Evolutionary conservation across 495 filamentous ascomycete genomes (phyloP).

Genomic region (Rhypophila decipiens): DNA sequence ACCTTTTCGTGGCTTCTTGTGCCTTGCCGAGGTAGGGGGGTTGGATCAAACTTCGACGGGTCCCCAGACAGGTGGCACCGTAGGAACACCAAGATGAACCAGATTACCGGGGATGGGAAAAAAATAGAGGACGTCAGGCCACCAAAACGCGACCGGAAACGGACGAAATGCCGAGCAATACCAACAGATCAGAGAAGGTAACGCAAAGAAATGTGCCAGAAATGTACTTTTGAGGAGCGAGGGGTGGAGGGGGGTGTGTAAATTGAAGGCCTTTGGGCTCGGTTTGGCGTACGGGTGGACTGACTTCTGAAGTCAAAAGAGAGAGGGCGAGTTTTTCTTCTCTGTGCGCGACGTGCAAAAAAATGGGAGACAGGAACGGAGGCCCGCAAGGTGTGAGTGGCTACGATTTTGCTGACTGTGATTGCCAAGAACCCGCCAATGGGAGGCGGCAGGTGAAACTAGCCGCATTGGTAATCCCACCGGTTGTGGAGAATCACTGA

Average conservation of each 20-base stretch:
- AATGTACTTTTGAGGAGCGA: background rate
- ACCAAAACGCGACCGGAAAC: background rate
- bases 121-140: background rate
- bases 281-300: too few species aligned
- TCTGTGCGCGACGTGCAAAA: slow-evolving; percentile 19
- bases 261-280: background rate
- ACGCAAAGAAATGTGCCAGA: background rate
- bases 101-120: slow-evolving; percentile 5
- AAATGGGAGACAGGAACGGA: slow-evolving; percentile 13
- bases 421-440: background rate
- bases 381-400: slow-evolving; percentile 11
- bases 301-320: too few species aligned
- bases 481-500: too few species aligned
- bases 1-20: background rate
- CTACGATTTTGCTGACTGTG: slow-evolving; percentile 4
- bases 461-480: background rate
- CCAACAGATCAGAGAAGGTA: background rate
- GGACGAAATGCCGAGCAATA: background rate
- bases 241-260: slow-evolving; percentile 1
- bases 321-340: slow-evolving; percentile 4
- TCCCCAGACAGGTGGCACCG: slow-evolving; percentile 10
- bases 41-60: slow-evolving; percentile 10
- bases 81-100: slow-evolving; percentile 7
- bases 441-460: background rate
- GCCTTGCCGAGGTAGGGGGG: slow-evolving; percentile 6